Evolutionary conservation across 192 early-diverging fungal species (phyloP), one percentile per base, ranked within the genome.

Genomic region (Podila epicladia): DNA sequence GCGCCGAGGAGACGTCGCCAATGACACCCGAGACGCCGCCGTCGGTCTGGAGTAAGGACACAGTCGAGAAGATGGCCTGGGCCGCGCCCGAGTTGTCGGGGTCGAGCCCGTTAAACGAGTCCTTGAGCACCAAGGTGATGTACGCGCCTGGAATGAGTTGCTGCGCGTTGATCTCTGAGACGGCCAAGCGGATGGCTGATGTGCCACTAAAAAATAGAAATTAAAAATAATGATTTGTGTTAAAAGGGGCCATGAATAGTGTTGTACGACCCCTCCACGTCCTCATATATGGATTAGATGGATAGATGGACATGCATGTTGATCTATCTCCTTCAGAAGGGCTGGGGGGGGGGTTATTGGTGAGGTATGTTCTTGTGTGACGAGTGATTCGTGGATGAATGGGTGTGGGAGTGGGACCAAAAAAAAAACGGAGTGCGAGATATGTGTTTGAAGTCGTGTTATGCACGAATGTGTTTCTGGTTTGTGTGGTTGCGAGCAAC

Each of bases 11-110:
- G 1, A 85, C 83, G 65, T 87, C 86, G 24, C 86, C 86, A 72
- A 87, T 87, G 38, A 87, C 86, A 9, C 86, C 86, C n/a, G 85
- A 82, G 6, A 87, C 86, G 13, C 86, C 86, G 15, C 70, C 65
- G 5, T 67, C 49, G 22, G 82, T 71, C 50, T 87, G 86, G 9
- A 87, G 60, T 24, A 87, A 48, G 4, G 84, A 85, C 19, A 87
- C 86, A 0, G 83, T 78, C 0, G 86, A 76, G 71, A 85, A 87
- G 7, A 87, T 85, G 26, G 86, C 86, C 50, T 87, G 72, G 9
- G 86, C 82, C 5, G 85, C 84, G 0, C 83, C 78, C 45, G 85
- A 75, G 58, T 85, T 83, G 24, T 83, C 83, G 1, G 79, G 58
- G n/a, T 82, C 82, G 29, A 61, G 37, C 13, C 74, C 75, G 51